phyloP scores from a whole-genome alignment of 345 rosid species.

The Camelina sativa region DNA sequence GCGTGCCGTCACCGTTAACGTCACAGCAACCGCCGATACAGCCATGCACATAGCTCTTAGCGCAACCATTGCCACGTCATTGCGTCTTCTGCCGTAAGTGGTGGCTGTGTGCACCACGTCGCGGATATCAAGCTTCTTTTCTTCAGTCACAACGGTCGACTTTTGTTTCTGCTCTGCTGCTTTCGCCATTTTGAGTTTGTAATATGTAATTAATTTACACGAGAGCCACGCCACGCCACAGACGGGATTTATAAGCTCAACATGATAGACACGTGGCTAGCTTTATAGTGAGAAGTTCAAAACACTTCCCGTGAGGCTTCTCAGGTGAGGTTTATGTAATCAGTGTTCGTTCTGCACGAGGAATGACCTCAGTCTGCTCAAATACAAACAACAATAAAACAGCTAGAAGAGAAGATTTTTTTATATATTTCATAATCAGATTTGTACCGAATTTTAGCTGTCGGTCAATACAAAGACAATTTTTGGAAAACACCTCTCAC shows the following conservation, averaged over 20 bases:
- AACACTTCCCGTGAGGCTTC: conserved; percentile 41
- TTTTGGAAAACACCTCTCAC: neutral
- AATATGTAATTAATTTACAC: neutral
- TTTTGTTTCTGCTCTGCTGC: conserved; percentile 35
- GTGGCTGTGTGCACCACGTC: conserved; percentile 17
- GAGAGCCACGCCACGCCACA: neutral
- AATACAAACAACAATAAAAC: conserved; percentile 6
- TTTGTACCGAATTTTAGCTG: conserved; percentile 35
- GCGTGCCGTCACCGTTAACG: conserved; percentile 72
- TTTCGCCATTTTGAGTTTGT: conserved; percentile 32
- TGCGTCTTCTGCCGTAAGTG: conserved; percentile 25
- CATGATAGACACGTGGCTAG: conserved; percentile 23
- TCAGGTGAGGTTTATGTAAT: conserved; percentile 21
- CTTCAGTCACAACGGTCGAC: conserved; percentile 13
- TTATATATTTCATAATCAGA: conserved; percentile 5
- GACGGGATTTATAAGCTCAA: conserved; percentile 12
- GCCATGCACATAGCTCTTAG: conserved; percentile 62
- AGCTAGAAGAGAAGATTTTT: neutral
- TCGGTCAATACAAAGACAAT: conserved; percentile 32
- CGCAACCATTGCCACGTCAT: conserved; percentile 49
- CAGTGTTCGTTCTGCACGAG: conserved; percentile 40
- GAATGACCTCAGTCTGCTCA: conserved; percentile 17
- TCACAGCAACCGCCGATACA: conserved; percentile 54
- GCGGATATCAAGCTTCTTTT: conserved; percentile 34
- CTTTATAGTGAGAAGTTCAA: neutral